Percentiles rank a stretch among this genome's conserved stretches.
Evolutionary conservation across 148 eudicot genomes (phyloP).

Genomic region (Dianthus caryophyllus): DNA sequence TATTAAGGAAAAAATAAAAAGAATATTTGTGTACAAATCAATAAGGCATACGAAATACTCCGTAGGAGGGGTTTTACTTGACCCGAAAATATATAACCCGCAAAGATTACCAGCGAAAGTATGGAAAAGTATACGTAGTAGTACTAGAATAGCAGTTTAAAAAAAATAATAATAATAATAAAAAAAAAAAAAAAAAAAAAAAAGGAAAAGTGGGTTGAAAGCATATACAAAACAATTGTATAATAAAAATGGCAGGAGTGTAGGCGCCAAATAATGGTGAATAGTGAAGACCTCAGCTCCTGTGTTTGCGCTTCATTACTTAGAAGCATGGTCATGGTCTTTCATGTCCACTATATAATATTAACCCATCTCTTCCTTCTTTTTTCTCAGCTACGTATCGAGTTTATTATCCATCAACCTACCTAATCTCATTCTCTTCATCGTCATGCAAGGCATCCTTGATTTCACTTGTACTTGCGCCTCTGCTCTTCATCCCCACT

Average conservation of each 20-base stretch:
- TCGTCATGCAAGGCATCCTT: conserved; percentile 38
- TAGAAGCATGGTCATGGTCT: conserved; percentile 35
- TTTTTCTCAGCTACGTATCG: too few species aligned
- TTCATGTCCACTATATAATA: neutral
- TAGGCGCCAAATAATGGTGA: conserved; percentile 43
- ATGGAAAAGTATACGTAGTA: too few species aligned
- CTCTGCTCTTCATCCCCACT: conserved; percentile 46
- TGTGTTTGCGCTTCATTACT: conserved; percentile 55
- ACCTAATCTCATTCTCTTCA: too few species aligned
- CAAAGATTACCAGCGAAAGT: too few species aligned
- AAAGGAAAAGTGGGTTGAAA: neutral
- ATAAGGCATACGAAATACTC: too few species aligned
- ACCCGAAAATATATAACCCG: too few species aligned
- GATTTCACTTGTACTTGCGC: conserved; percentile 27
- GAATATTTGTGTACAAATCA: neutral
- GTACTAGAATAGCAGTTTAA: too few species aligned
- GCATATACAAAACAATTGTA: too few species aligned
- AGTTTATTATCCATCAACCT: too few species aligned
- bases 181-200: neutral
- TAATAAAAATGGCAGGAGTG: conserved; percentile 26
- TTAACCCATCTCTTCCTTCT: too few species aligned
- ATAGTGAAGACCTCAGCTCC: neutral
- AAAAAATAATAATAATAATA: too few species aligned
- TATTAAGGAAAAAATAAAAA: neutral
- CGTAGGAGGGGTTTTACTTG: too few species aligned